phyloP scores from a whole-genome alignment of 768 basidiomycete species.

The Lactarius tabidus region DNA sequence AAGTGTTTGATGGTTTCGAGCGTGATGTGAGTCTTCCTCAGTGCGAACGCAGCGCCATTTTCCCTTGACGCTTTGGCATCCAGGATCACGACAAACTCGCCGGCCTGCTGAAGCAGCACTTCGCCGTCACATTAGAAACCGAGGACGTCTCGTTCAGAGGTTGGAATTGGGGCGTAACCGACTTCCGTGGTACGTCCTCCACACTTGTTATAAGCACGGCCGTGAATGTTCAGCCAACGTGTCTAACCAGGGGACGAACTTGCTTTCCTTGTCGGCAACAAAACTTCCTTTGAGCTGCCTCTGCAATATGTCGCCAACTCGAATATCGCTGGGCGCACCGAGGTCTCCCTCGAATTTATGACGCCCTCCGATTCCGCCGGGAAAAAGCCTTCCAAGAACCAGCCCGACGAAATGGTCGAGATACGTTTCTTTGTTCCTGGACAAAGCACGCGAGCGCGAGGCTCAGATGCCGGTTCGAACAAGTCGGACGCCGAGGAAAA shows the following conservation, averaged over 20 bases:
- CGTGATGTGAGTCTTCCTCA: slow-evolving; percentile 60
- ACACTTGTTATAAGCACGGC: not conserved
- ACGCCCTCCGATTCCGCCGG: slow-evolving; percentile 42
- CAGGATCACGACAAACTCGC: slow-evolving; percentile 91
- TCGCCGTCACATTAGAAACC: slow-evolving; percentile 76
- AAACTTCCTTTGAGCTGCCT: slow-evolving; percentile 86
- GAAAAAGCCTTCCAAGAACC: slow-evolving; percentile 42
- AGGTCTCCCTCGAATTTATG: slow-evolving; percentile 97
- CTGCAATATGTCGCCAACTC: slow-evolving; percentile 87
- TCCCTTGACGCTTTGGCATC: slow-evolving; percentile 6
- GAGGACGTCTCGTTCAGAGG: slow-evolving; percentile 89
- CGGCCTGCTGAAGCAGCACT: slow-evolving; percentile 79
- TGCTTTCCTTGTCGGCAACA: slow-evolving; percentile 85
- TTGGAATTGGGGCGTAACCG: slow-evolving; percentile 98
- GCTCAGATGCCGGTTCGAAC: slow-evolving; percentile 70
- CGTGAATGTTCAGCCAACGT: slow-evolving; percentile 10
- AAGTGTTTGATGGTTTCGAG: slow-evolving; percentile 91
- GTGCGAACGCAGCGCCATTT: not conserved
- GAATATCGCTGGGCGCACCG: slow-evolving; percentile 94
- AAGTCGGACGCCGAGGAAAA: slow-evolving; percentile 69
- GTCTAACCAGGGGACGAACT: slow-evolving; percentile 72
- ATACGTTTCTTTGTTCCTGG: slow-evolving; percentile 96
- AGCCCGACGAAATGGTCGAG: slow-evolving; percentile 86
- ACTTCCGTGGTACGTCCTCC: slow-evolving; percentile 72
- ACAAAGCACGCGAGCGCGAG: slow-evolving; percentile 49